Evolutionary conservation across 2,329 filamentous ascomycete species (phyloP), one percentile per base, ranked within the genome.

Genomic region (Aspergillus sp.): DNA sequence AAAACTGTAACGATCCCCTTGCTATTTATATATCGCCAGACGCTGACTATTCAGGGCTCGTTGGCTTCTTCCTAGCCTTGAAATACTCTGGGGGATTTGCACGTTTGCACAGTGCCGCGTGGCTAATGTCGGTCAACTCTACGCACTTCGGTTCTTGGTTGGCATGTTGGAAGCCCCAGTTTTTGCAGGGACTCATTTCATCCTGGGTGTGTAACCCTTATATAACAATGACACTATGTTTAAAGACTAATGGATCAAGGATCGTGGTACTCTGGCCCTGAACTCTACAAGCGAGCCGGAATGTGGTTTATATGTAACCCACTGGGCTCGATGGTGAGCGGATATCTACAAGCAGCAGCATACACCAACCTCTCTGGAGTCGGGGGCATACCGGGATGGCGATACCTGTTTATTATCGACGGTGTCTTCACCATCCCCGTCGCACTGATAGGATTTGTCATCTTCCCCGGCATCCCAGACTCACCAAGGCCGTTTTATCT

Each of bases 381-480:
- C 0, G 58, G 59, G 7, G 77, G 76, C 0, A 70, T 73, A 56
- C 62, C 70, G 0, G 77, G 76, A 0, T 78, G 74, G 74, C 65
- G 73, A 49, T 77, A 73, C 77, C 65, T 81, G 0, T 82, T 81
- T 47, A 74, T 82, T 35, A 75, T 80, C 38, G 77, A 81, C 53
- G 75, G 74, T 0, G 64, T 78, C 35, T 79, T 80, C 52, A 77
- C 74, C 2, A 65, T 81, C 3, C 78, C 77, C 0, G 73, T 81
- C 9, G 75, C 75, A 2, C 47, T 80, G 1, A 70, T 75, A 4
- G 77, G 78, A 0, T 81, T 73, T 55, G 58, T 79, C 5, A 69
- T 78, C 3, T 64, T 64, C 44, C 70, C 70, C 0, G 70, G 69
- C 0, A 64, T 64, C 54, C 71, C 71, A 0, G 69, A 68, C 33